Evolutionary conservation across 495 filamentous ascomycete species (phyloP).

Genomic region (Talaromyces thailandensis): DNA sequence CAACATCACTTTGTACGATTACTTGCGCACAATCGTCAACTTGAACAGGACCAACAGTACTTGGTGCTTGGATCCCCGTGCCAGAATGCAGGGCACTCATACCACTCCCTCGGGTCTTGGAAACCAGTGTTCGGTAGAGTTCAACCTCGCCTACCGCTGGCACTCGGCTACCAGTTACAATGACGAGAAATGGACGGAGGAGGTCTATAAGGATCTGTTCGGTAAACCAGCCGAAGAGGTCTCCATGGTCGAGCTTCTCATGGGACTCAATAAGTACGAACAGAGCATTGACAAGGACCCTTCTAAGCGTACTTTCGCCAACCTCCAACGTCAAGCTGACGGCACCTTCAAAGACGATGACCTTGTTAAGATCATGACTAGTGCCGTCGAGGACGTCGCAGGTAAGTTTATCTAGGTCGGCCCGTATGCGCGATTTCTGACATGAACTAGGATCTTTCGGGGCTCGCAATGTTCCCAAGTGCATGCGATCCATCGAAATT

Average conservation of each 20-base stretch:
- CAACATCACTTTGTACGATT: constrained; percentile 76
- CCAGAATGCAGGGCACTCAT: constrained; percentile 38
- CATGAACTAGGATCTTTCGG: constrained; percentile 39
- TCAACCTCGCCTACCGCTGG: constrained; percentile 67
- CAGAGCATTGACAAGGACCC: constrained; percentile 40
- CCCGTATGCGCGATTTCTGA: background rate
- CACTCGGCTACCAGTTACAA: constrained; percentile 54
- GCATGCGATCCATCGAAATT: constrained; percentile 48
- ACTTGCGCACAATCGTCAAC: constrained; percentile 78
- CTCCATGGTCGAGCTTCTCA: constrained; percentile 39
- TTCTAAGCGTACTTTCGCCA: constrained; percentile 48
- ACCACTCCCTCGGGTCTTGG: constrained; percentile 57
- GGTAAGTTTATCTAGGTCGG: constrained; percentile 19
- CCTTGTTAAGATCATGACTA: constrained; percentile 50
- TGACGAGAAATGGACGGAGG: constrained; percentile 59
- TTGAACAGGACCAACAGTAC: constrained; percentile 66
- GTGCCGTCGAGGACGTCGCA: constrained; percentile 52
- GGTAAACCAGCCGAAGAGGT: constrained; percentile 48
- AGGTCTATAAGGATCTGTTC: constrained; percentile 44
- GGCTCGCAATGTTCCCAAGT: constrained; percentile 50
- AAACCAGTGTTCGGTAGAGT: constrained; percentile 64
- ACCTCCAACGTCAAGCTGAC: constrained; percentile 42
- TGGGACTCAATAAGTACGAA: constrained; percentile 44
- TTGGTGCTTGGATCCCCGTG: constrained; percentile 58
- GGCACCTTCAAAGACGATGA: constrained; percentile 55